phyloP scores from a whole-genome alignment of 495 filamentous ascomycete genomes.

The Pyrenula massariospora region DNA sequence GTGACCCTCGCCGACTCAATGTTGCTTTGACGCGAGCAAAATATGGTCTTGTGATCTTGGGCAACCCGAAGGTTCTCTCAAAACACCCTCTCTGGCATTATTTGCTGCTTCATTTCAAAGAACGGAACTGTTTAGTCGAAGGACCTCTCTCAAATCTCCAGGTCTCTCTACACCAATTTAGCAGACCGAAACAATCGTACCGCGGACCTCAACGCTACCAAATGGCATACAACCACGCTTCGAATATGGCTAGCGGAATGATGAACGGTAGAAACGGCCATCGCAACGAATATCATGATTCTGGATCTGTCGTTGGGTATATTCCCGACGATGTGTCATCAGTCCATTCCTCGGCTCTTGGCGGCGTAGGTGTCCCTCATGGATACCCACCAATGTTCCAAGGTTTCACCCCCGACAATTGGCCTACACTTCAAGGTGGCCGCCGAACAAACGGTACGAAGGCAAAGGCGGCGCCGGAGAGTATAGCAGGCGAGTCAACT shows the following conservation, averaged over 20 bases:
- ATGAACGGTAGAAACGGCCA: conserved; percentile 37
- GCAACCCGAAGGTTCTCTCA: conserved; percentile 94
- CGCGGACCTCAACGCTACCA: conserved; percentile 83
- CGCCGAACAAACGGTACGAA: conserved; percentile 50
- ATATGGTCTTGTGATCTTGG: conserved; percentile 89
- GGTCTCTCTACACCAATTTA: conserved; percentile 89
- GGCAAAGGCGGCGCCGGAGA: conserved; percentile 54
- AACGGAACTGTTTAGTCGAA: conserved; percentile 90
- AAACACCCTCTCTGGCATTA: conserved; percentile 99
- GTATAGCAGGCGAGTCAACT: conserved; percentile 80
- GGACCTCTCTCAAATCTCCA: conserved; percentile 94
- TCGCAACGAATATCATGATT: conserved; percentile 68
- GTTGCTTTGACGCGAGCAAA: conserved; percentile 97
- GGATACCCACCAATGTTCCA: conserved; percentile 94
- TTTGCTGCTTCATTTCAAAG: conserved; percentile 93
- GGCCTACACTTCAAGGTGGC: conserved; percentile 66
- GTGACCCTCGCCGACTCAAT: conserved; percentile 94
- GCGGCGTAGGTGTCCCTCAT: conserved; percentile 65
- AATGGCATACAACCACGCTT: conserved; percentile 64
- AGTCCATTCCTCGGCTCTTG: conserved; percentile 83
- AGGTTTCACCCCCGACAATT: conserved; percentile 73
- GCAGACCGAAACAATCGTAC: conserved; percentile 82
- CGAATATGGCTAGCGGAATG: conserved; percentile 37
- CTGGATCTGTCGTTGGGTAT: conserved; percentile 79
- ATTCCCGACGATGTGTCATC: conserved; percentile 97